Evolutionary conservation across 2,329 filamentous ascomycete species (phyloP), one percentile per base, ranked within the genome.

Genomic region (Aspergillus sp.): DNA sequence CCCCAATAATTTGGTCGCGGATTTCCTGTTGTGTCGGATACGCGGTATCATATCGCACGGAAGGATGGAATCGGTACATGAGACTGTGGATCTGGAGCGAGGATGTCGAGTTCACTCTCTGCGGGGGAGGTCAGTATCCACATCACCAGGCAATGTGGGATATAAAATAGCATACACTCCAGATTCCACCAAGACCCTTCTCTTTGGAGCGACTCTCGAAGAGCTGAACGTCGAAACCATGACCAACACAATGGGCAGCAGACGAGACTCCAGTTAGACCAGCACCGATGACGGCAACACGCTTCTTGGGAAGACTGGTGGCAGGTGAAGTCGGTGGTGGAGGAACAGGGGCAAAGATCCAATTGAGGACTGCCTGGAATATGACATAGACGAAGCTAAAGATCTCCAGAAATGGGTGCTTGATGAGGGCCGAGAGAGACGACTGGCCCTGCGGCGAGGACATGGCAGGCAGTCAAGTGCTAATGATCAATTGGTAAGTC

Each of bases 21-120:
- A 94, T 93, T 65, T 90, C 82, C 53, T 84, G 72, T 44, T 86
- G 83, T 51, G 84, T 78, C 0, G 89, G 89, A 60, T 94, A 94
- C n/a, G 86, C 86, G 25, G 76, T 73, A 30, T 79, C 73, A 82
- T 86, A 94, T 51, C 79, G 75, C 1, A 94, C 81, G 0, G 85
- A 86, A 0, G 89, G 89, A 56, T 91, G 86, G 64, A 94, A 95
- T 19, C 88, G 81, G 66, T 91, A 94, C 88, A 93, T 93, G 49
- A 90, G 66, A 17, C 83, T 88, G 64, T 94, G 87, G 19, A 94
- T 90, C 60, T 93, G 88, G 0, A 94, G 77, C 13, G 86, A 82
- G 0, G 86, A 90, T 0, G 86, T 90, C 45, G 86, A 86, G 70
- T 93, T 91, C 37, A 93, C 86, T 66, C 79, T 78, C 82, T 88